Evolutionary conservation across 805 yeast species (phyloP), one percentile per base, ranked within the genome.

Genomic region (Tetrapisispora phaffii): DNA sequence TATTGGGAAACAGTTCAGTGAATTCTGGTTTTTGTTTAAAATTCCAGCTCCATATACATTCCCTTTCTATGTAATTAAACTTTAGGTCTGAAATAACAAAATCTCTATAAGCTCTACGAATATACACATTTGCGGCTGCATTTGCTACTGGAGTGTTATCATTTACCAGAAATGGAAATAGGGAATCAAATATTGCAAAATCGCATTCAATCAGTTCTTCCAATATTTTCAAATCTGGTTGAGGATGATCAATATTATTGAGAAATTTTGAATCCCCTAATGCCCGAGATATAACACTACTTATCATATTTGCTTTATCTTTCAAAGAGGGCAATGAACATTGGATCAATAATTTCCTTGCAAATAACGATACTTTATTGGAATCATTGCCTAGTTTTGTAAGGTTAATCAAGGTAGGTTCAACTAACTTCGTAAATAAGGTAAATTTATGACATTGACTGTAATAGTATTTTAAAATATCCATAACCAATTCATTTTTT

Each of bases 61-160:
- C 20, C n/a, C 36, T 39, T 31, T 39, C 42, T 20, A 24, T 73
- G 45, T 66, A 72, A 50, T 74, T 76, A 58, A 87, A 85, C 43
- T 71, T 68, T 44, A 93, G 2, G 19, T 81, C 83, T 44, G 85
- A 81, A 50, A 93, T 81, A 34, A 86, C 81, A 70, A 94, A 93
- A 33, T 97, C 97, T 59, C 97, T 80, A 73, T 88, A 93, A 39
- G 97, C 95, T 66, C 98, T 83, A 66, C 98, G 82, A 48, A 89
- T 82, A 67, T 93, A 93, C 48, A 93, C 95, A 68, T 94, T 97
- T 37, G 95, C 87, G 32, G 98, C 97, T 34, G 98, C 97, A 53
- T 90, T 77, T 4, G 90, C 84, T 49, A 93, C 93, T 74, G 85
- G 85, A 42, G 82, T 85, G 59, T 93, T 97, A 13, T 75, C 60